These are phyloP conservation scores for Populus euphratica DNA, from an alignment of 345 rosid species.

Conservation along the genomic window DNA sequence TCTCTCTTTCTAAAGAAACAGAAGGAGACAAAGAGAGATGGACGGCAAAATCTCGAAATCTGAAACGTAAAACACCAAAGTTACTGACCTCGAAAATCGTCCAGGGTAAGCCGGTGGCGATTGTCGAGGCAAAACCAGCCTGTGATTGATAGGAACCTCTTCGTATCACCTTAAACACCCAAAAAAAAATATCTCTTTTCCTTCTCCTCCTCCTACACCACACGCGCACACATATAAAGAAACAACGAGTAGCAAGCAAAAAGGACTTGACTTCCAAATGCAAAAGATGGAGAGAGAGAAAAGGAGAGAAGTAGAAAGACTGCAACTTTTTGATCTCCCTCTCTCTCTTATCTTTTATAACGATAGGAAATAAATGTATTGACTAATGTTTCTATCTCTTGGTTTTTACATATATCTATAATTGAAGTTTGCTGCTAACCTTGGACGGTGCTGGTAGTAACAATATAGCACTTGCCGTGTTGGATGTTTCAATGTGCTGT, in stretches of 20 bases:
- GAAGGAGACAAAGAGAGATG: conserved; percentile 20
- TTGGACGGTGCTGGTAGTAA: too few relatives aligned
- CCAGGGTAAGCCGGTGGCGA: conserved; percentile 14
- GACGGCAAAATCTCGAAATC: conserved; percentile 20
- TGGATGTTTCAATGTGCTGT: too few relatives aligned
- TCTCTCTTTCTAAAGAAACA: conserved; percentile 18
- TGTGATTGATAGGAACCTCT: conserved; percentile 23
- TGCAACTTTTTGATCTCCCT: too few relatives aligned
- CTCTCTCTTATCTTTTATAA: too few relatives aligned
- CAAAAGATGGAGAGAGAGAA: too few relatives aligned
- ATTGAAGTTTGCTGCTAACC: too few relatives aligned
- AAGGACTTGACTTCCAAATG: background rate
- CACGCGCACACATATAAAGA: background rate
- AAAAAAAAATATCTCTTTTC: background rate
- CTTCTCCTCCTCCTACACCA: background rate
- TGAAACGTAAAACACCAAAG: conserved; percentile 18
- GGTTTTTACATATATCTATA: too few relatives aligned
- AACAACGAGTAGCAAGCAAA: background rate
- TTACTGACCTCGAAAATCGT: conserved; percentile 33
- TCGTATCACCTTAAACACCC: background rate
- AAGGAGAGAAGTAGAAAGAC: too few relatives aligned
- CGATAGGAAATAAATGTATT: too few relatives aligned
- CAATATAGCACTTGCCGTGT: too few relatives aligned
- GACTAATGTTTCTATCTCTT: too few relatives aligned
- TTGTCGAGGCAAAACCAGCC: conserved; percentile 25